Base-by-base conservation (phyloP, 306 rosid genomes). In the Cucurbita pepo region DNA sequence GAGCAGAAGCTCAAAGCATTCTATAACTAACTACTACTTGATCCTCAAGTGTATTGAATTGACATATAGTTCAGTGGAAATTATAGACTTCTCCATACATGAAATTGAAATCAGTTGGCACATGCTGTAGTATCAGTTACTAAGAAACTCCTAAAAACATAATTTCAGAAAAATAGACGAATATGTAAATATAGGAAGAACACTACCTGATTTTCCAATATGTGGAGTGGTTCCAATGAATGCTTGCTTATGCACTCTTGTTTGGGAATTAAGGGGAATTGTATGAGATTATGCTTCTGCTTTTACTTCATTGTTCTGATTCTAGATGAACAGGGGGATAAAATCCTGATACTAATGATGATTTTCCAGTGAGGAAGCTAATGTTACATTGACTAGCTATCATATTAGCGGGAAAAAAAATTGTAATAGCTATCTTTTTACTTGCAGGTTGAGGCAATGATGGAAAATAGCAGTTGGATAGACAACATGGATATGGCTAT, bases 381-480 rank as follows among this genome's bases (percentile, higher is more conserved):
- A 41, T 9, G 18, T 45, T 11, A 40, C 12, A 19, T 61, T 37
- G 47, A 5, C 21, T 61, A 6, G 47, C 21, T 37, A 36, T 14
- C 47, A 36, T 61, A 61, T 38, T 36, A 7, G 22, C 37, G 15
- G 25, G n/a, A 61, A 15, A 15, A 16, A 3, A 61, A 37, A 6
- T 5, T 37, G 15, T 25, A 8, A 56, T 78, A n/a, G 10, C 15
- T 38, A 22, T 36, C 25, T 56, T 58, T 9, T 41, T 66, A 37
- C 81, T 65, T 64, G 21, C 81, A 78, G 78, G 48, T 78, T 56
- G 77, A 48, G 50, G 78, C 70, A n/a, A 47, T 38, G 54, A 50
- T 44, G 57, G 58, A n/a, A 56, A 66, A 22, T 34, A 48, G 45
- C 15, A 2, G 40, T 67, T 21, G 52, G 72, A 41, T 30, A 30